Base-by-base conservation (phyloP, 805 yeast species). In the Yamadazyma takamatsuzukensis region DNA sequence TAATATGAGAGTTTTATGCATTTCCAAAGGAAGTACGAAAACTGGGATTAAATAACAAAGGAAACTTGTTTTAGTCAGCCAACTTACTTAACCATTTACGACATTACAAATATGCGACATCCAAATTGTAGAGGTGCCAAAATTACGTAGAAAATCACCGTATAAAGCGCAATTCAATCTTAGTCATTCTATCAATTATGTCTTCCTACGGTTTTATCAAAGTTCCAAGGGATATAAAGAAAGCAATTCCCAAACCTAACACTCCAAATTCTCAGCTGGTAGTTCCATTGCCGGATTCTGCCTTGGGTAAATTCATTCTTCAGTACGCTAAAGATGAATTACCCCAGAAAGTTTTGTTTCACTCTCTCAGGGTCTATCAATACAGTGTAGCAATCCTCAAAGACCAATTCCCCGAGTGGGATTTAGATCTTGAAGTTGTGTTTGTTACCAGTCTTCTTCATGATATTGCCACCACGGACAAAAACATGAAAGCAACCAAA, bases 391-490 rank as follows among this genome's bases (percentile, higher is more conserved):
- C 61, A 10, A 49, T 57, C 14, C 49, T 58, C 22, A 44, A 49
- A 29, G 63, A 58, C 35, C 61, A 58, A 29, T 57, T 58, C 34
- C 53, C 59, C 4, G 41, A 45, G 5, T 57, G 62, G 62, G 50
- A 53, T 27, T 43, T 58, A 24, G 57, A 54, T 28, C 31, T 21
- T 6, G 61, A 54, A 23, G 56, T 55, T 9, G 30, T 58, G 14
- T 56, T 48, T 30, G 49, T 45, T n/a, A 55, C 64, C 13, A 34
- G 57, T 24, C 48, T 58, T 37, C 46, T 58, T 29, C 64, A 58
- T 39, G 64, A 58, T 38, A 58, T 57, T 30, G 64, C 53, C 4
- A 56, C 63, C 34, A 57, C 61, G n/a, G 47, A 44, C 18, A 47
- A 54, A 29, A 56, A 57, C 31, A 54, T 58, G 60, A 36, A 29